phyloP scores from a whole-genome alignment of 2,329 filamentous ascomycete genomes.

The Bimuria novae-zelandiae region DNA sequence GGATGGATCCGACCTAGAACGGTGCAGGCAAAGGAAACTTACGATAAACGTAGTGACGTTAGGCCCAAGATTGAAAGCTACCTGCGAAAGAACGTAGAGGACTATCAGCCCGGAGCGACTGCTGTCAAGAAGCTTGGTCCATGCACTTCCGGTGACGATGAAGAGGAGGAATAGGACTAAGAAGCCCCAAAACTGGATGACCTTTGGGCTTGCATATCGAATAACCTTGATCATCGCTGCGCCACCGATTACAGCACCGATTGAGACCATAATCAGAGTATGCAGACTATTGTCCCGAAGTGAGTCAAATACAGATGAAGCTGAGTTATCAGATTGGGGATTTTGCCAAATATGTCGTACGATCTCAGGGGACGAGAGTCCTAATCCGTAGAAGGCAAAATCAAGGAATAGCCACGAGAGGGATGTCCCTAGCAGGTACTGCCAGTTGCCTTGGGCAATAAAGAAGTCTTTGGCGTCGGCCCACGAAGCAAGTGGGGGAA shows the following conservation, averaged over 20 bases:
- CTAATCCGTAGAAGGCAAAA: conserved; percentile 44
- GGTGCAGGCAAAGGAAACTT: conserved; percentile 18
- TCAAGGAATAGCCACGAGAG: conserved; percentile 44
- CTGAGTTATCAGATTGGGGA: conserved; percentile 1
- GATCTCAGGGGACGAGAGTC: conserved; percentile 43
- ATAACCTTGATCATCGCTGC: conserved; percentile 41
- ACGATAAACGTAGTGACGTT: conserved; percentile 45
- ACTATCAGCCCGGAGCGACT: conserved; percentile 34
- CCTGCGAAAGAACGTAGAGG: conserved; percentile 40
- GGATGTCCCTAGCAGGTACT: conserved; percentile 44
- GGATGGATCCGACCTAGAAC: conserved; percentile 47
- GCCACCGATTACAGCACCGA: conserved; percentile 37
- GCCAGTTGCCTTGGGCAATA: conserved; percentile 43
- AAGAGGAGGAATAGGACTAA: conserved; percentile 37
- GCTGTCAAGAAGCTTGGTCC: conserved; percentile 32
- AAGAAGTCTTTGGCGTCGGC: conserved; percentile 41
- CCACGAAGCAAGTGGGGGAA: conserved; percentile 43
- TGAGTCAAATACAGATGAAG: conserved; percentile 28
- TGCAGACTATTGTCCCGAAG: conserved; percentile 37
- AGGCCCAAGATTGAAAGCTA: conserved; percentile 43
- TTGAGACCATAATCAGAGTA: conserved; percentile 41
- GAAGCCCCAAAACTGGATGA: conserved; percentile 42
- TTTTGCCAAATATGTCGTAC: conserved; percentile 41
- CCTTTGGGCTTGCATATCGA: conserved; percentile 39
- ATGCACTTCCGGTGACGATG: conserved; percentile 39